A percentile compares a stretch with the other conserved stretches of the same genome.
These are phyloP conservation scores for Zygotorulaspora mrakii DNA, from an alignment of 1,139 yeast genomes.

Conservation along the genomic window DNA sequence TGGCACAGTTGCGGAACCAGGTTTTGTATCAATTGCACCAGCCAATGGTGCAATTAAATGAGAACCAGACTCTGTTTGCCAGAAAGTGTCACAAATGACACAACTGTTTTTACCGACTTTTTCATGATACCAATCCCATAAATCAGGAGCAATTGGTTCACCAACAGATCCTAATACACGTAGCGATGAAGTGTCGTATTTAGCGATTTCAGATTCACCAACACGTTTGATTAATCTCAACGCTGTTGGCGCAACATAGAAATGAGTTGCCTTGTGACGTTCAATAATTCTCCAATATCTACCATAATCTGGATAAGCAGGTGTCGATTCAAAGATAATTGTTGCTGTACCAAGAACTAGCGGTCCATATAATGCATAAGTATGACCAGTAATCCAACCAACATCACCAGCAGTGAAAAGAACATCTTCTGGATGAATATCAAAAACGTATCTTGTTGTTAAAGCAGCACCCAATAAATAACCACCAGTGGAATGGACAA, in stretches of 20 bases:
- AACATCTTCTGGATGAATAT: slow-evolving; percentile 81
- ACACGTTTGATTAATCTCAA: slow-evolving; percentile 91
- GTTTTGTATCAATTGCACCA: slow-evolving; percentile 91
- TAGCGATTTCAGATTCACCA: slow-evolving; percentile 78
- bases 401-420: slow-evolving; percentile 98
- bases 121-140: slow-evolving; percentile 98
- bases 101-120: slow-evolving; percentile 86
- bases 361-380: slow-evolving; percentile 94
- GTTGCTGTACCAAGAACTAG: slow-evolving; percentile 84
- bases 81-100: slow-evolving; percentile 88
- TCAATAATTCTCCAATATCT: slow-evolving; percentile 96
- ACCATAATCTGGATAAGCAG: slow-evolving; percentile 94
- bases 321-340: slow-evolving; percentile 94
- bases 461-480: slow-evolving; percentile 91
- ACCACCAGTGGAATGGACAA: slow-evolving; percentile 92
- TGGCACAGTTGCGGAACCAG: slow-evolving; percentile 95
- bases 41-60: slow-evolving; percentile 95
- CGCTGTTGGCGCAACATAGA: slow-evolving; percentile 98
- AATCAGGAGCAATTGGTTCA: slow-evolving; percentile 96
- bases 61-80: slow-evolving; percentile 99
- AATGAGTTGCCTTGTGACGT: slow-evolving; percentile 90
- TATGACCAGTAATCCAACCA: slow-evolving; percentile 99
- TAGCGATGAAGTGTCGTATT: slow-evolving; percentile 83
- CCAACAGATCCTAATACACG: slow-evolving; percentile 98
- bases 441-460: slow-evolving; percentile 91